Conservation (phyloP, 75 land plant species). For the Sequoiadendron giganteum region DNA sequence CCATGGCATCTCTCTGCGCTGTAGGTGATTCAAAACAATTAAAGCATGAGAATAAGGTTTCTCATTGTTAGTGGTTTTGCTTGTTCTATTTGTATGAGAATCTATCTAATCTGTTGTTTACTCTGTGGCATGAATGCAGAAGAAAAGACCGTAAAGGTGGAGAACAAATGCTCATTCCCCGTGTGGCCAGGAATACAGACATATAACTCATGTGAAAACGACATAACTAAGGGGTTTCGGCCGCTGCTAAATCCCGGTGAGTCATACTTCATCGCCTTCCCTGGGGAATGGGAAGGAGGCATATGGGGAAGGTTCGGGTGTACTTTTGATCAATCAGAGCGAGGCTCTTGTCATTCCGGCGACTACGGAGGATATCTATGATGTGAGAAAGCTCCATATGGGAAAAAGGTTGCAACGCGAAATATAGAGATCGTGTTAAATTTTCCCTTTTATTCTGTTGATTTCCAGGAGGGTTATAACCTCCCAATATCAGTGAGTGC, state of each 20-base stretch:
- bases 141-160: neutral
- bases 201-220: too few species aligned
- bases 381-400: too few species aligned
- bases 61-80: neutral
- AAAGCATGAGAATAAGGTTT: neutral
- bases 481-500: too few species aligned
- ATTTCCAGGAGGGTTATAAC: too few species aligned
- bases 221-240: too few species aligned
- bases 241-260: neutral
- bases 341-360: too few species aligned
- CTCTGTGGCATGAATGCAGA: neutral
- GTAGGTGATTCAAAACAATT: neutral
- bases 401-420: too few species aligned
- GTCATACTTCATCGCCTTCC: neutral
- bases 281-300: neutral
- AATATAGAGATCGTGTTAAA: too few species aligned
- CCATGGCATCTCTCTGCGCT: neutral
- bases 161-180: neutral
- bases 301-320: neutral
- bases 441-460: too few species aligned
- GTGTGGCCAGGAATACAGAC: neutral
- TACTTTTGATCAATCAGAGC: too few species aligned
- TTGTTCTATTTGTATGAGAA: neutral
- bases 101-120: neutral
- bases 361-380: too few species aligned